Evolutionary conservation across 495 filamentous ascomycete species (phyloP).

Genomic region (Penicillium roqueforti): DNA sequence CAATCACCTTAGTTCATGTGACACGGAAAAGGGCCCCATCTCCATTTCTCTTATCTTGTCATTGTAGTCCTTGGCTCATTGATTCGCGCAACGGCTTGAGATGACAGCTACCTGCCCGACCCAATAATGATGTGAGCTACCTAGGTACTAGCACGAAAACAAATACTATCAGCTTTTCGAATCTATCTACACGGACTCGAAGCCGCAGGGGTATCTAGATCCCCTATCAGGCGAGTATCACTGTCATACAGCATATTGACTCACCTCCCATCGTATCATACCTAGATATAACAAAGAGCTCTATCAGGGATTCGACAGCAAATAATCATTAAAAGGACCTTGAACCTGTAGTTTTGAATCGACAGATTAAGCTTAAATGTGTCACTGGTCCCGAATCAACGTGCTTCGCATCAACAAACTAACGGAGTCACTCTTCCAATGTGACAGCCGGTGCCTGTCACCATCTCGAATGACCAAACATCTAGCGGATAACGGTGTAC

Average conservation of each 20-base stretch:
- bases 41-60: neutral
- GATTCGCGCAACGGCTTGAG: neutral
- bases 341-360: neutral
- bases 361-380: constrained; percentile 1
- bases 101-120: constrained; percentile 11
- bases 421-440: neutral
- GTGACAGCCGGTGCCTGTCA: constrained; percentile 6
- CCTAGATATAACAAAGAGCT: neutral
- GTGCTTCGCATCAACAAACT: constrained; percentile 3
- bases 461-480: neutral
- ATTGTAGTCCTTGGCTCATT: neutral
- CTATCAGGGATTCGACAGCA: neutral
- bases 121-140: constrained; percentile 14
- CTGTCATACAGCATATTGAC: constrained; percentile 1
- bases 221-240: neutral
- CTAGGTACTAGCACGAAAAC: neutral
- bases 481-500: neutral
- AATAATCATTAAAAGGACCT: neutral
- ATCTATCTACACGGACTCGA: neutral
- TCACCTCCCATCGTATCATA: neutral
- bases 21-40: neutral
- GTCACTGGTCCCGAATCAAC: constrained; percentile 1
- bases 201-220: constrained; percentile 1
- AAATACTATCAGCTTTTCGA: constrained; percentile 2
- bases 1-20: constrained; percentile 7